These are phyloP conservation scores for Eragrostis tef DNA, from an alignment of 202 grass and related monocot species.

Conservation along the genomic window DNA sequence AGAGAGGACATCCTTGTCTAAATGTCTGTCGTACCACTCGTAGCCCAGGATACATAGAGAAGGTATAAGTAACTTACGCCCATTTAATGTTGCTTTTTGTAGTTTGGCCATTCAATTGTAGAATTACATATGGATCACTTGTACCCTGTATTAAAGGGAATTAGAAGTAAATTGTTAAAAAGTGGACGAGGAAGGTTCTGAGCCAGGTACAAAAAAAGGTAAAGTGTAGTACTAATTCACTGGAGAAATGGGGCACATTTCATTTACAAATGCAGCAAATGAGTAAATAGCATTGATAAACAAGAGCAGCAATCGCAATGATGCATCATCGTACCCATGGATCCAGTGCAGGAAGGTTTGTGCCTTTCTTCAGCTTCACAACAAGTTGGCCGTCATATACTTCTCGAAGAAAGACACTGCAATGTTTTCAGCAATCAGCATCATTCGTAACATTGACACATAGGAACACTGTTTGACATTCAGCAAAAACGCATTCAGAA, in stretches of 20 bases:
- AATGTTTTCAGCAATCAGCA: neutral
- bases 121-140: constrained; percentile 92
- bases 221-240: neutral
- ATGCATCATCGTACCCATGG: constrained; percentile 73
- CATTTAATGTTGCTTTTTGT: constrained; percentile 90
- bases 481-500: constrained; percentile 21
- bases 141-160: constrained; percentile 65
- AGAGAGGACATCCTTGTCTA: constrained; percentile 1
- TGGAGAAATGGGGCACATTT: neutral
- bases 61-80: constrained; percentile 69
- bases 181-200: neutral
- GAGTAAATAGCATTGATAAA: neutral
- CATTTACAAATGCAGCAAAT: constrained; percentile 1
- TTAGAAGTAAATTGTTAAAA: constrained; percentile 1
- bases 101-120: constrained; percentile 79
- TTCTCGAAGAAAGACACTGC: constrained; percentile 83
- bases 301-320: neutral
- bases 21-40: neutral
- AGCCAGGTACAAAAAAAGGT: neutral
- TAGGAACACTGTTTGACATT: no score
- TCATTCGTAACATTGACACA: constrained; percentile 16
- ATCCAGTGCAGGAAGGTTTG: constrained; percentile 80
- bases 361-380: constrained; percentile 76
- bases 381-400: constrained; percentile 80
- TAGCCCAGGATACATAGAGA: constrained; percentile 33